Evolutionary conservation across 2,329 filamentous ascomycete genomes (phyloP), one percentile per base, ranked within the genome.

Genomic region (Sclerotinia spermophila): DNA sequence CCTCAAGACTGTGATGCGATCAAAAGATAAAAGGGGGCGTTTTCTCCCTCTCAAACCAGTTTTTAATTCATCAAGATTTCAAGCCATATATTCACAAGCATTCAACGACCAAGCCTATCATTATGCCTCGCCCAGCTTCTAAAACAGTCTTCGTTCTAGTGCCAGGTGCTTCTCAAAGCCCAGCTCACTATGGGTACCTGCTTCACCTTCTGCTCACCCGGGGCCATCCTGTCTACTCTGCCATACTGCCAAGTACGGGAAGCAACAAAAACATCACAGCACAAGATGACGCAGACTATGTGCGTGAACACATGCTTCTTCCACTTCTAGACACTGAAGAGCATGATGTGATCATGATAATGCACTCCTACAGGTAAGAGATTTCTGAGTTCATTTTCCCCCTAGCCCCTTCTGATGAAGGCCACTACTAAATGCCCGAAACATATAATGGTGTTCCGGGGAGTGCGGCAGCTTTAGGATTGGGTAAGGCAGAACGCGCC

Each of bases 221-320:
- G 13, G 24, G 48, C n/a, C 48, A 13, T 11, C 48, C 48, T 11
- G 24, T 53, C 48, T 27, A 53, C 48, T 17, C 48, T 11, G 44
- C 61, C 15, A 65, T 65, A 17, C 30, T 65, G 27, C 61, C 61
- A 21, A 65, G 61, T 38, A 65, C 48, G 3, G 48, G 48, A 53
- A 13, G n/a, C n/a, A 53, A n/a, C n/a, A 53, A 53, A 11, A 53
- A 53, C 27, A 24, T 53, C 15, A 53, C 48, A 24, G 13, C 48
- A 24, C n/a, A 53, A 2, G 48, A 27, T 10, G 48, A 53, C 27
- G n/a, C 48, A 3, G 48, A 53, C 24, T 53, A 53, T 30, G n/a
- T 53, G 48, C 48, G 48, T 6, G n/a, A 53, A 53, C 48, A 53
- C 15, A 53, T 53, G 48, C 27, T 53, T 1, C 15, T 53, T 3